A percentile compares a stretch with the other conserved stretches of the same genome.
These are phyloP conservation scores for Psilocybe azurescens DNA, from an alignment of 768 basidiomycete species.

Conservation along the genomic window DNA sequence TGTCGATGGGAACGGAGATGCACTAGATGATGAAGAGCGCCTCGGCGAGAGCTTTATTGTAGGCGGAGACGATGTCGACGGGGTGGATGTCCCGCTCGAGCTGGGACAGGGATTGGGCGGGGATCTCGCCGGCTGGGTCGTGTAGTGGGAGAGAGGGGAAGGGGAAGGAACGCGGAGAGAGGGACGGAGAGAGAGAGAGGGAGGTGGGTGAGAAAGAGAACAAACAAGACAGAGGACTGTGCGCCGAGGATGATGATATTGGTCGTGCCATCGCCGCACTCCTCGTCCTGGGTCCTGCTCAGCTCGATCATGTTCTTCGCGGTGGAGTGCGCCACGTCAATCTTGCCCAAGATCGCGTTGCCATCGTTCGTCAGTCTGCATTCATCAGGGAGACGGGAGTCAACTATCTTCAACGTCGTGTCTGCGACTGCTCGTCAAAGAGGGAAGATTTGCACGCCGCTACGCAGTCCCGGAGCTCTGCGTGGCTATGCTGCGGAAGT, in stretches of 20 bases:
- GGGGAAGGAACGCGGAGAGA: too few relatives aligned
- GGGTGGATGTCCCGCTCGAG: conserved; percentile 99
- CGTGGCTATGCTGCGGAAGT: too few relatives aligned
- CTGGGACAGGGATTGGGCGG: too few relatives aligned
- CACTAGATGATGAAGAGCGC: conserved; percentile 87
- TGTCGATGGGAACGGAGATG: conserved; percentile 91
- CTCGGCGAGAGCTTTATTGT: conserved; percentile 94
- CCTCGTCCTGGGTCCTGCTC: conserved; percentile 96
- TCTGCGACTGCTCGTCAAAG: too few relatives aligned
- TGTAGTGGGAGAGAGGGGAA: neutral
- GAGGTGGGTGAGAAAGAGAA: too few relatives aligned
- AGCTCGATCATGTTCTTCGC: conserved; percentile 99
- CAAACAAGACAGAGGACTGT: too few relatives aligned
- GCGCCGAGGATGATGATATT: conserved; percentile 96
- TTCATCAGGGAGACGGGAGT: conserved; percentile 1
- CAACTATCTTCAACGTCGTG: too few relatives aligned
- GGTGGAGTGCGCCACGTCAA: too few relatives aligned
- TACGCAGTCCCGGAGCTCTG: too few relatives aligned
- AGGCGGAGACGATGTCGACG: conserved; percentile 97
- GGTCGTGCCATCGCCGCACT: conserved; percentile 98
- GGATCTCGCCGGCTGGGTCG: conserved; percentile 86
- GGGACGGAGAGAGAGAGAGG: neutral
- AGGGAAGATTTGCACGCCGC: too few relatives aligned
- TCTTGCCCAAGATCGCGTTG: conserved; percentile 98
- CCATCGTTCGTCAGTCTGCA: conserved; percentile 94